Evolutionary conservation across 2,329 filamentous ascomycete genomes (phyloP).

Genomic region (Monosporascus cannonballus): DNA sequence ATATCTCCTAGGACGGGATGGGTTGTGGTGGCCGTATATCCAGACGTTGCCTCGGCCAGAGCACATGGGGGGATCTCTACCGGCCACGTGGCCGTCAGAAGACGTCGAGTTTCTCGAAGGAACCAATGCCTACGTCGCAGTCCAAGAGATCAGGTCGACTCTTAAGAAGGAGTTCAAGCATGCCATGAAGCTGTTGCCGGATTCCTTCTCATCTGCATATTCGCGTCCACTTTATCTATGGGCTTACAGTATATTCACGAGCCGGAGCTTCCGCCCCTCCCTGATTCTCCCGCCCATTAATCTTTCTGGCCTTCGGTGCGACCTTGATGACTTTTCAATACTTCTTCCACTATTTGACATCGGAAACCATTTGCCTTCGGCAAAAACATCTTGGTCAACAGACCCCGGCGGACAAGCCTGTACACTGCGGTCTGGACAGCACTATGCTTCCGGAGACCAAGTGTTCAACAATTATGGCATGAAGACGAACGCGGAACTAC

Average conservation of each 20-base stretch:
- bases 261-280: constrained; percentile 57
- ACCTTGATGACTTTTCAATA: constrained; percentile 57
- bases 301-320: constrained; percentile 28
- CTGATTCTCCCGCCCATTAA: constrained; percentile 42
- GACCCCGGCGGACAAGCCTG: constrained; percentile 33
- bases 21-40: constrained; percentile 66
- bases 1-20: constrained; percentile 49
- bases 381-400: constrained; percentile 49
- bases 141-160: constrained; percentile 36
- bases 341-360: constrained; percentile 67
- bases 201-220: constrained; percentile 29
- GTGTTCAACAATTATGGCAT: constrained; percentile 58
- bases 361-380: constrained; percentile 61
- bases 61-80: constrained; percentile 45
- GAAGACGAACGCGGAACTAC: constrained; percentile 67
- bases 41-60: constrained; percentile 57
- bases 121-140: constrained; percentile 25
- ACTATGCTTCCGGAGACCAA: constrained; percentile 46
- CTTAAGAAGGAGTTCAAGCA: constrained; percentile 40
- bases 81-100: constrained; percentile 57
- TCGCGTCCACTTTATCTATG: constrained; percentile 52
- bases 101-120: constrained; percentile 48
- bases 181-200: constrained; percentile 33
- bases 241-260: constrained; percentile 60
- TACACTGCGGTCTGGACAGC: constrained; percentile 34